phyloP scores from a whole-genome alignment of 371 early-diverging fungal species.

The Quaeritorhiza haematococci region DNA sequence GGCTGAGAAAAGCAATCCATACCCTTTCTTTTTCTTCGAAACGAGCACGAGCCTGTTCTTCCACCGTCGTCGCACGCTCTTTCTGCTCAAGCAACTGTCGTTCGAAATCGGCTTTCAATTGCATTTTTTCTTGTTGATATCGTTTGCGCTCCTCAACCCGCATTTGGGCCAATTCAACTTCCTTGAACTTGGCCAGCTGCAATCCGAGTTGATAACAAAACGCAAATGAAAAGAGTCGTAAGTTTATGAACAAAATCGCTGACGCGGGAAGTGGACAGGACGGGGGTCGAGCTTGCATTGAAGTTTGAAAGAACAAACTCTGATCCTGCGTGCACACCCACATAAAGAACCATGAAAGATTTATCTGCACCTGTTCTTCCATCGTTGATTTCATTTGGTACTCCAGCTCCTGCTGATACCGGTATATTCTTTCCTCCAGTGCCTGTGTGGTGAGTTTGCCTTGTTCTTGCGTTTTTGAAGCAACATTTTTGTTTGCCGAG shows the following conservation, averaged over 20 bases:
- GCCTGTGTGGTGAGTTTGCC: conserved; percentile 6
- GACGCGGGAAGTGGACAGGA: no score
- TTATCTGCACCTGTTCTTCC: conserved; percentile 23
- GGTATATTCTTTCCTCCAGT: conserved; percentile 32
- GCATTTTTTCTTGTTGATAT: conserved; percentile 19
- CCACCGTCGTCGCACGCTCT: conserved; percentile 2
- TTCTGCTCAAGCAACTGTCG: conserved; percentile 15
- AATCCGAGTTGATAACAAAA: neutral
- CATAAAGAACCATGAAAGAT: no score
- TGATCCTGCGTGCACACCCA: no score
- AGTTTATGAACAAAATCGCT: no score
- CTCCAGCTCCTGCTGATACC: conserved; percentile 39
- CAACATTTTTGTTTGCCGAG: conserved; percentile 12
- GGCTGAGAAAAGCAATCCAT: no score
- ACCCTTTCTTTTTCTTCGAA: conserved; percentile 30
- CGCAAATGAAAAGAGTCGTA: no score
- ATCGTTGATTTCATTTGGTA: conserved; percentile 18
- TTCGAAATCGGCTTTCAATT: conserved; percentile 24
- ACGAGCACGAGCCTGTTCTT: conserved; percentile 18
- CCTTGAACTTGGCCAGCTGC: conserved; percentile 33
- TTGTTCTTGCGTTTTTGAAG: conserved; percentile 5
- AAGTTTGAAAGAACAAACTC: no score
- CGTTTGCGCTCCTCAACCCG: conserved; percentile 30
- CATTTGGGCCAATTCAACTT: conserved; percentile 36
- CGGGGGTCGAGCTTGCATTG: no score